These are phyloP conservation scores for Trebouxia gelatinosa DNA, from an alignment of 163 green algal species.

Conservation along the genomic window DNA sequence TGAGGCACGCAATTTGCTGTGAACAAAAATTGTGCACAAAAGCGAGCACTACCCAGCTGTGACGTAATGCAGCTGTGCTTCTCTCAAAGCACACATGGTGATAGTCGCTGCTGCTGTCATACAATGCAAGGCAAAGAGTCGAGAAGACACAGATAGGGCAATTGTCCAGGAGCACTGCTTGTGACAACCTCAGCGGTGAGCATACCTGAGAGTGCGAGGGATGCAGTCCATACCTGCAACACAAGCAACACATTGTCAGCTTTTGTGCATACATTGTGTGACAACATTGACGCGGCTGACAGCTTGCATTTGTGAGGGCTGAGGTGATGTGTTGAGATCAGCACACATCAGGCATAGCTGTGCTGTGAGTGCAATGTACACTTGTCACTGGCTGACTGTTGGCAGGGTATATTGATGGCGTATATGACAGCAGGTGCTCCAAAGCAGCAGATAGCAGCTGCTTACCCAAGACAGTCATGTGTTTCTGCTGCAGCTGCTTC, in stretches of 20 bases:
- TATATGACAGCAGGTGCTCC: background rate
- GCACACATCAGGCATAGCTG: too few species aligned
- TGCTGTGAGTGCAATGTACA: too few species aligned
- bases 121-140: background rate
- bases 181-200: background rate
- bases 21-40: too few species aligned
- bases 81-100: background rate
- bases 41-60: background rate
- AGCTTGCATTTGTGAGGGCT: too few species aligned
- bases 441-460: too few species aligned
- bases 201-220: slow-evolving; percentile 66
- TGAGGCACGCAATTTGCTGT: too few species aligned
- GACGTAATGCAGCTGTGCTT: too few species aligned
- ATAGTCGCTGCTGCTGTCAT: background rate
- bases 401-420: background rate
- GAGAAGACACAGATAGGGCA: background rate
- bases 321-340: too few species aligned
- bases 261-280: too few species aligned
- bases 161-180: background rate
- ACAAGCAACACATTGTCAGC: background rate
- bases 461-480: slow-evolving; percentile 73
- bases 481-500: slow-evolving; percentile 61
- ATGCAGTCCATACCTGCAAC: slow-evolving; percentile 90
- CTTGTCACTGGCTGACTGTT: too few species aligned
- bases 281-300: too few species aligned